Evolutionary conservation across 2,329 filamentous ascomycete genomes (phyloP).

Genomic region (Metarhizium album): DNA sequence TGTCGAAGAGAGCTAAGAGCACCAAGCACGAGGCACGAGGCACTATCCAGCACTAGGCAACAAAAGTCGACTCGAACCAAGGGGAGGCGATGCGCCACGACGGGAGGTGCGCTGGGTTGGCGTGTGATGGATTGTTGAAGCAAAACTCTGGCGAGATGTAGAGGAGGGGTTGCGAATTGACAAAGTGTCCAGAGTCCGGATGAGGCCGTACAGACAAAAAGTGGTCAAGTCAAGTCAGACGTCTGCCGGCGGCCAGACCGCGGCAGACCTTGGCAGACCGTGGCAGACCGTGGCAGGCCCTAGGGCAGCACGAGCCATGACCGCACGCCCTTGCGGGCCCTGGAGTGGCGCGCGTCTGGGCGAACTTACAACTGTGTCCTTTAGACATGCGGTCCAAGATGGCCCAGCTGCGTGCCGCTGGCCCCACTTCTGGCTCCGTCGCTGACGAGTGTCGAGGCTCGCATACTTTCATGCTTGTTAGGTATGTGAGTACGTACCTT

Average conservation of each 20-base stretch:
- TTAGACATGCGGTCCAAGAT: conserved; percentile 14
- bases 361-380: conserved; percentile 31
- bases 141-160: neutral
- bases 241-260: too few relatives aligned
- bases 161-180: neutral
- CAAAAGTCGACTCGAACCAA: neutral
- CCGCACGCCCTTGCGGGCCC: neutral
- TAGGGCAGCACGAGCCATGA: neutral
- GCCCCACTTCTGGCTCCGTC: neutral
- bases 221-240: too few relatives aligned
- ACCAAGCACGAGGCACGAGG: neutral
- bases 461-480: too few relatives aligned
- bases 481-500: too few relatives aligned
- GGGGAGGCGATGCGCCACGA: neutral
- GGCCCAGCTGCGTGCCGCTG: neutral
- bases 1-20: neutral
- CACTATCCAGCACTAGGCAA: neutral
- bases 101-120: too few relatives aligned
- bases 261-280: too few relatives aligned
- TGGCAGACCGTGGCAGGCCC: neutral
- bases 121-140: neutral
- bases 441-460: too few relatives aligned
- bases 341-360: neutral
- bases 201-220: neutral
- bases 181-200: neutral